phyloP scores from a whole-genome alignment of 371 early-diverging fungal genomes.

The Parasitella parasitica region DNA sequence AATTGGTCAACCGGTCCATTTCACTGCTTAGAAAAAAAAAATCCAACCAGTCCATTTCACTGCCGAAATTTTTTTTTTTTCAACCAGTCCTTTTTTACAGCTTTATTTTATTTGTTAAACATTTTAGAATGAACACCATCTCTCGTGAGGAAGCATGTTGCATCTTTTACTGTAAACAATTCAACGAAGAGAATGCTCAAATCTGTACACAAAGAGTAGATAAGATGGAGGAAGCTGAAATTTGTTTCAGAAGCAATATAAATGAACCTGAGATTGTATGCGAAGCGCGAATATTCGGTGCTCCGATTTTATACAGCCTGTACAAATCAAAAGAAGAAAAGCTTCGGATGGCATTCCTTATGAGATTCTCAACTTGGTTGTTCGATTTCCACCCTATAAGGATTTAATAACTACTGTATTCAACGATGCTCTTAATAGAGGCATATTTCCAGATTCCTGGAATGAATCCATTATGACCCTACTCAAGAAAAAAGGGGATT shows the following conservation, averaged over 20 bases:
- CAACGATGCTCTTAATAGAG: too few relatives aligned
- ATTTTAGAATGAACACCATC: slow-evolving; percentile 13
- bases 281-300: slow-evolving; percentile 9
- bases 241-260: slow-evolving; percentile 2
- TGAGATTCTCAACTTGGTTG: too few relatives aligned
- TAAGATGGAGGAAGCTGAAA: slow-evolving; percentile 5
- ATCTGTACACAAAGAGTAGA: slow-evolving; percentile 13
- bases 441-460: too few relatives aligned
- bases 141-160: slow-evolving; percentile 12
- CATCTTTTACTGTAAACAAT: slow-evolving; percentile 4
- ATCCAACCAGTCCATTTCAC: too few relatives aligned
- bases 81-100: too few relatives aligned
- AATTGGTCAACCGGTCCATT: neutral
- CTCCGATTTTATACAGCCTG: slow-evolving; percentile 9
- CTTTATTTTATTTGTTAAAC: neutral
- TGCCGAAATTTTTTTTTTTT: too few relatives aligned
- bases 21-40: too few relatives aligned
- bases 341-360: too few relatives aligned
- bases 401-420: too few relatives aligned
- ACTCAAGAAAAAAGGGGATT: too few relatives aligned
- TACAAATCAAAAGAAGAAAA: slow-evolving; percentile 1
- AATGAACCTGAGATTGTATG: slow-evolving; percentile 11
- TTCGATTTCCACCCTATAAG: too few relatives aligned
- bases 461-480: too few relatives aligned
- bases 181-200: slow-evolving; percentile 8